phyloP scores from a whole-genome alignment of 1,284 basidiomycete species.

The Marasmius tenuissimus region DNA sequence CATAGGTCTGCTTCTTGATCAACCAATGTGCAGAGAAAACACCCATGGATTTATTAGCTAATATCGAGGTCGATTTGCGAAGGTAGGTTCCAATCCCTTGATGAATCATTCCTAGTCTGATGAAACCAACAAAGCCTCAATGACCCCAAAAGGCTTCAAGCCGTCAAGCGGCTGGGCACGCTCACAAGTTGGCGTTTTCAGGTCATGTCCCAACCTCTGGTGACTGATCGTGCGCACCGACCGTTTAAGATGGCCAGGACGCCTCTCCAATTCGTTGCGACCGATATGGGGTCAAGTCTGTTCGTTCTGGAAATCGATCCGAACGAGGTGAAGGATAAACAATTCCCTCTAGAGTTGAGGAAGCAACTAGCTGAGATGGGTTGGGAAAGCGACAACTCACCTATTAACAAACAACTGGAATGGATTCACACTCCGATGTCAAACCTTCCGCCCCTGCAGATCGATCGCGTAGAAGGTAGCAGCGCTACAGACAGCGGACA shows the following conservation, averaged over 20 bases:
- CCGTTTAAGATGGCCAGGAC: constrained; percentile 68
- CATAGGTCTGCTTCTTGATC: constrained; percentile 61
- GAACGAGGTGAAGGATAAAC: constrained; percentile 44
- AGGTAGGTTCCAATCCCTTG: constrained; percentile 38
- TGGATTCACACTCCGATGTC: constrained; percentile 65
- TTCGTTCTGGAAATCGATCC: constrained; percentile 56
- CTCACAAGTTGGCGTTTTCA: constrained; percentile 68
- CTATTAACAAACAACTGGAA: constrained; percentile 54
- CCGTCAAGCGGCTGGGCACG: constrained; percentile 51
- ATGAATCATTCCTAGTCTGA: not conserved
- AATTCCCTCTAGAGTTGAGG: constrained; percentile 60
- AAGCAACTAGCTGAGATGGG: constrained; percentile 69
- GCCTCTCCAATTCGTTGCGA: constrained; percentile 66
- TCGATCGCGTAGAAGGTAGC: constrained; percentile 46
- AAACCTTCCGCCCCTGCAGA: constrained; percentile 52
- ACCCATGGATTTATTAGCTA: constrained; percentile 41
- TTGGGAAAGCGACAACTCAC: constrained; percentile 60
- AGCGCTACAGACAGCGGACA: constrained; percentile 9
- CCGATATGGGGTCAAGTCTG: constrained; percentile 63
- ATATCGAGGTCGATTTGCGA: constrained; percentile 55
- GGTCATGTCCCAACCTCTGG: constrained; percentile 56
- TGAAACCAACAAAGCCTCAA: constrained; percentile 39
- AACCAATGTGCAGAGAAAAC: constrained; percentile 74
- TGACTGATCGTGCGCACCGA: constrained; percentile 58
- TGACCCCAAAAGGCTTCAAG: constrained; percentile 42